Evolutionary conservation across 1,139 yeast genomes (phyloP), one percentile per base, ranked within the genome.

Genomic region (Meyerozyma smithsonii): DNA sequence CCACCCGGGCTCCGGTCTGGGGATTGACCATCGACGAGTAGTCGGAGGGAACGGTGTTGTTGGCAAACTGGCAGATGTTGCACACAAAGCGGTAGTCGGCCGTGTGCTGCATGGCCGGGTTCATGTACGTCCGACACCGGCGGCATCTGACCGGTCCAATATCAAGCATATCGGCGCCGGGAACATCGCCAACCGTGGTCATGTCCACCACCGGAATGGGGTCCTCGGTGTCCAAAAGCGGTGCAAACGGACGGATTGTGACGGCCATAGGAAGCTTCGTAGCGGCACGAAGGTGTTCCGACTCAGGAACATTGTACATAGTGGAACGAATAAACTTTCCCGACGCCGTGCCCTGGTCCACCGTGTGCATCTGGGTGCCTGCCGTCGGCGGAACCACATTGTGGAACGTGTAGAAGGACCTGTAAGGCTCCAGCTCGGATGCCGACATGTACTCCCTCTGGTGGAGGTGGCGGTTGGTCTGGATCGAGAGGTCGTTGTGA

Each of bases 111-210:
- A 86, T 84, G 14, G 81, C 77, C 2, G 97, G 95, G 57, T 92
- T 92, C 49, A 89, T 73, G 59, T 89, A 92, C 1, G 96, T 77
- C 43, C 97, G 77, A 62, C 99, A 92, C 43, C 98, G 81, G 48
- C 79, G 77, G 62, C 98, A 92, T 52, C 99, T 76, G 28, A 95
- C 81, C 1, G 96, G 96, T 0, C 89, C 87, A 17, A 58, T 55
- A 36, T 67, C 73, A 34, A 60, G 51, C 0, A 63, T 58, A 46
- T 66, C 71, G 11, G 44, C 34, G 11, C 48, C 54, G 2, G 48
- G 45, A 7, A 46, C 39, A 15, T 41, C 40, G 2, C 70, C 71
- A 15, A 32, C 39, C 23, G 44, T 44, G 4, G 48, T 46, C 63
- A 84, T 77, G 50, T 85, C 92, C 5, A 83, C 82, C 5, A 73